These are phyloP conservation scores for Termitomyces sp. DNA, from an alignment of 768 basidiomycete species.

Conservation along the genomic window DNA sequence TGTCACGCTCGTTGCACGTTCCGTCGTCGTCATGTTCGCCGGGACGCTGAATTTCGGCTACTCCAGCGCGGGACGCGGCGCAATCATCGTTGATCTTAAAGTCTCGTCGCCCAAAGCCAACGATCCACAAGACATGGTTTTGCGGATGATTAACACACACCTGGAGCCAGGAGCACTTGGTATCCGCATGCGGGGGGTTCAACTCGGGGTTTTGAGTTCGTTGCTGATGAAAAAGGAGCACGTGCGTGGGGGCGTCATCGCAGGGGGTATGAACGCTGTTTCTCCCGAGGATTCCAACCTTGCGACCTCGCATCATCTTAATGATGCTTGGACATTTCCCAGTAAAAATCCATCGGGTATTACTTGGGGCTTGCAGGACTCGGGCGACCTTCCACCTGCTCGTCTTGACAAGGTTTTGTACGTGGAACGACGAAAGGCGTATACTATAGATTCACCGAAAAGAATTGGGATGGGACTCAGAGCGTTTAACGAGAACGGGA, in stretches of 20 bases:
- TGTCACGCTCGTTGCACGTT: slow-evolving; percentile 62
- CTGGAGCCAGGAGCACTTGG: slow-evolving; percentile 59
- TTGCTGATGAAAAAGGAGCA: slow-evolving; percentile 42
- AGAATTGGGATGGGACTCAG: slow-evolving; percentile 54
- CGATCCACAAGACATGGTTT: slow-evolving; percentile 31
- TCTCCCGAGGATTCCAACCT: slow-evolving; percentile 36
- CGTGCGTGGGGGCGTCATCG: slow-evolving; percentile 55
- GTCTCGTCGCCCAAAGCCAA: slow-evolving; percentile 30
- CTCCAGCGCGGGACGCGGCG: slow-evolving; percentile 49
- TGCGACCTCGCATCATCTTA: slow-evolving; percentile 40
- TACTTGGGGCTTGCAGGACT: slow-evolving; percentile 72
- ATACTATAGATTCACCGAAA: slow-evolving; percentile 48
- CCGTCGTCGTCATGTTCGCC: slow-evolving; percentile 43
- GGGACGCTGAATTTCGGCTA: slow-evolving; percentile 48
- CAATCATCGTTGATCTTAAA: slow-evolving; percentile 52
- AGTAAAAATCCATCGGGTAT: slow-evolving; percentile 40
- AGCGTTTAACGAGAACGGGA: slow-evolving; percentile 28
- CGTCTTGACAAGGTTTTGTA: slow-evolving; percentile 68
- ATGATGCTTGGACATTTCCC: slow-evolving; percentile 53
- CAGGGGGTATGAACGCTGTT: slow-evolving; percentile 74
- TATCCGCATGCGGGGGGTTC: slow-evolving; percentile 34
- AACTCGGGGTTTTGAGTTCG: slow-evolving; percentile 48
- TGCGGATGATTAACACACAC: slow-evolving; percentile 71
- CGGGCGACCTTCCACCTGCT: slow-evolving; percentile 38
- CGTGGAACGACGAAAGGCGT: slow-evolving; percentile 38